phyloP scores from a whole-genome alignment of 2,329 filamentous ascomycete genomes.

The Apiospora sp. region DNA sequence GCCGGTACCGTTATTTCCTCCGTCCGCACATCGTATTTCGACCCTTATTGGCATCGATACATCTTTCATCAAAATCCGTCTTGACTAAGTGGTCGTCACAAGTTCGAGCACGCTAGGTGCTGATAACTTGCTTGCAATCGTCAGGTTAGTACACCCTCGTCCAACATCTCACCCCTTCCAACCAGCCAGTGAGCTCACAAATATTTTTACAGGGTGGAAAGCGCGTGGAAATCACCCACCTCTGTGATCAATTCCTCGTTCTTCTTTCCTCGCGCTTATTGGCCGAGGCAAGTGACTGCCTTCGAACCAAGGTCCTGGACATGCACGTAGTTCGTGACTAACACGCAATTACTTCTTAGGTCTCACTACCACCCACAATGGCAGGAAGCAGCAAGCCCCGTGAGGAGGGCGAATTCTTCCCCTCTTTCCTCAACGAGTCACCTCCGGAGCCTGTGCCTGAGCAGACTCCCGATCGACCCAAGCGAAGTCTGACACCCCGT shows the following conservation, averaged over 20 bases:
- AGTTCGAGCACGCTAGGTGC: neutral
- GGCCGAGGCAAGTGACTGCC: neutral
- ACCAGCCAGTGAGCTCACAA: neutral
- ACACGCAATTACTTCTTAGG: neutral
- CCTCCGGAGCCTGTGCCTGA: constrained; percentile 6
- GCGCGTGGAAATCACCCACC: no score
- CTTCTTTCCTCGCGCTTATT: neutral
- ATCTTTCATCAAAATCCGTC: neutral
- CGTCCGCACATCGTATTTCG: neutral
- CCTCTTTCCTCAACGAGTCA: constrained; percentile 5
- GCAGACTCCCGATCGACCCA: constrained; percentile 22
- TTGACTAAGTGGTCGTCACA: no score
- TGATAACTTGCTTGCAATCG: neutral
- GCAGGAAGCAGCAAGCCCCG: constrained; percentile 5
- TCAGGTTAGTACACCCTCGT: neutral
- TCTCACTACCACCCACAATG: neutral
- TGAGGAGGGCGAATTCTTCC: constrained; percentile 26
- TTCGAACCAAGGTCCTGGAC: neutral
- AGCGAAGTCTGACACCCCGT: constrained; percentile 39
- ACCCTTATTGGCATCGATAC: neutral
- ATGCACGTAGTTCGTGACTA: neutral
- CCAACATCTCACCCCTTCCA: neutral
- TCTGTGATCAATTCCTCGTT: neutral
- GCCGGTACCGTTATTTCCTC: neutral
- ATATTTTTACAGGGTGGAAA: neutral